Conservation (phyloP, 2,329 filamentous ascomycete genomes). For the Fusarium circinatum region DNA sequence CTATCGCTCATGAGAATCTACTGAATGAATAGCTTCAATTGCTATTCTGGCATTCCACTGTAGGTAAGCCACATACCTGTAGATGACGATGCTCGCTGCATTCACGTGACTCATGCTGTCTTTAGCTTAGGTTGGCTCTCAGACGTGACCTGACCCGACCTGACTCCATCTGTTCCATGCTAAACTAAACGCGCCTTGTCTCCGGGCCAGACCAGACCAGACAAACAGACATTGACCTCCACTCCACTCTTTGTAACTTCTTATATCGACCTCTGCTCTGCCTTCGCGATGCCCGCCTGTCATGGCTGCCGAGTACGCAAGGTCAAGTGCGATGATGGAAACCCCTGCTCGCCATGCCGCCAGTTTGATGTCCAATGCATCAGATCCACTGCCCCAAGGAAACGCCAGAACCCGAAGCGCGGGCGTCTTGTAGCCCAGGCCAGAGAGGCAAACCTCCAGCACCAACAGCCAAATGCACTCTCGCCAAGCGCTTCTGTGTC, state of each 20-base stretch:
- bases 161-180: conserved; percentile 2
- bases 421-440: conserved; percentile 36
- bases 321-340: conserved; percentile 41
- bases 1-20: not conserved
- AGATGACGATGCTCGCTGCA: not conserved
- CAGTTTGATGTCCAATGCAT: conserved; percentile 38
- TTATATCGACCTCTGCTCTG: not conserved
- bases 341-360: conserved; percentile 37
- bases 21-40: not conserved
- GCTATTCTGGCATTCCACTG: not conserved
- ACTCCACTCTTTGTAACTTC: conserved; percentile 15
- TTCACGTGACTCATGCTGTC: conserved; percentile 23
- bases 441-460: conserved; percentile 29
- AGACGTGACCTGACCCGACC: not conserved
- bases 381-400: conserved; percentile 29
- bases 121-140: not conserved
- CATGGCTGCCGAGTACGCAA: conserved; percentile 42
- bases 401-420: conserved; percentile 37
- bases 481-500: conserved; percentile 33
- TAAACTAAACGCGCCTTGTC: conserved; percentile 27
- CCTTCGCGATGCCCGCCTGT: conserved; percentile 33
- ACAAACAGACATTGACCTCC: conserved; percentile 10
- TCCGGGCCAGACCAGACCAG: conserved; percentile 2
- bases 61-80: not conserved
- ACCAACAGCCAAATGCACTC: conserved; percentile 21